Evolutionary conservation across 108 stramenopile species (phyloP), one percentile per base, ranked within the genome.

Genomic region (Nannochloropsis gaditana): DNA sequence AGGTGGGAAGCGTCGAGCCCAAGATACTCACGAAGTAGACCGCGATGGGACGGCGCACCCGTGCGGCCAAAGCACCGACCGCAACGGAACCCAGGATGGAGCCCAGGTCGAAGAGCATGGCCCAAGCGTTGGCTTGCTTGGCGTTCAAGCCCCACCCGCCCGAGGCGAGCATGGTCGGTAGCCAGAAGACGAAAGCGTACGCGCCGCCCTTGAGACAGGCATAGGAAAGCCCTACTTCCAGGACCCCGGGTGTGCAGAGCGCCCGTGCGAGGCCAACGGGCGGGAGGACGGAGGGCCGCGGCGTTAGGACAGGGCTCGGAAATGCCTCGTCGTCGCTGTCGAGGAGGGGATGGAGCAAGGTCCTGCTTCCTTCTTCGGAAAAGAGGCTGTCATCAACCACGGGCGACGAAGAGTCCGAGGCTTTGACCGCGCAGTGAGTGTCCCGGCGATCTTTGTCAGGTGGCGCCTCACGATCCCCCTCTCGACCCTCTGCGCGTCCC

Each of bases 201-300:
- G 59, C 59, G n/a, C 59, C 15, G n/a, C 59, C 59, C n/a, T 73
- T 73, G 59, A 73, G 59, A n/a, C 59, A 73, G 59, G 59, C 59
- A n/a, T 73, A 73, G 59, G 59, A 73, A n/a, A 73, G 59, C 15
- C 59, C n/a, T 8, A 73, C 59, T 73, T 73, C 59, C 5, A 73
- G 59, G n/a, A 73, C 6, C 2, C 59, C 59, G 4, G 59, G 59
- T 15, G 59, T 73, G 8, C 15, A 8, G 59, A 73, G n/a, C 19
- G 59, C 59, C 15, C 59, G 59, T n/a, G 59, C n/a, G 19, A 73
- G 59, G 59, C 19, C n/a, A n/a, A 73, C n/a, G 59, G 59, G 59
- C n/a, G 59, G 59, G 59, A 73, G 59, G 59, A 73, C 11, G 15
- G 15, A n/a, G 59, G 4, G 59, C 19, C 19, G 3, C 59, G 8